Base-by-base conservation (phyloP, 208 protist species). In the Endotrypanum monterogeii region DNA sequence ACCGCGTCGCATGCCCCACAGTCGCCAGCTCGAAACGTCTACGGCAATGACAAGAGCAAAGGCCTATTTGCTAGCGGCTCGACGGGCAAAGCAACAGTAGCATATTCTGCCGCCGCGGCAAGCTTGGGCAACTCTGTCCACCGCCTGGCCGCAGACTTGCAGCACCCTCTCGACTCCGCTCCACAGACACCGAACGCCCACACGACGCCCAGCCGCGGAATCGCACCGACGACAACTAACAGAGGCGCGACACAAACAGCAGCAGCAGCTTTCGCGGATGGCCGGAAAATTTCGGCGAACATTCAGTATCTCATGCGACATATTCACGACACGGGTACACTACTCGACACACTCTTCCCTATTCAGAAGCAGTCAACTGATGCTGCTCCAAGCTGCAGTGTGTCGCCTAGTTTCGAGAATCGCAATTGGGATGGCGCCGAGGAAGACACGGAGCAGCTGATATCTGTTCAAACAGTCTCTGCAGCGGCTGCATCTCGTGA, bases 281-380 rank as follows among this genome's bases (percentile, higher is more conserved):
- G 56, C 0, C 35, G 72, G 30, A 25, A 12, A 41, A 9, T 81
- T 28, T 41, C 65, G 25, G 28, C 67, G 16, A 71, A 67, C 55
- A 75, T 90, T 28, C 79, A 80, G 30, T 77, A 79, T 35, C 74
- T 89, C 28, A 88, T 88, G 87, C 67, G 62, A 4, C 77, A 79
- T 48, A 41, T 83, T 46, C 52, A 76, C 5, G 77, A 84, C 73
- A 74, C 82, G 8, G 85, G 84, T 39, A 68, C 80, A 44, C 82
- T 94, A 32, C 79, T 94, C 3, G 76, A 89, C 76, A 79, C 71
- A 9, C 79, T 94, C 44, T 82, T 94, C 63, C 89, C 89, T 5
- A 82, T 89, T 18, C 67, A 71, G 54, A 32, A 50, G 4, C 25
- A 28, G 44, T 18, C 51, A 32, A 16, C 51, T 16, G 52, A 18